Percentiles rank a stretch among this genome's conserved stretches.
phyloP scores from a whole-genome alignment of 805 yeast species.

The Nakazawaea ishiwadae region DNA sequence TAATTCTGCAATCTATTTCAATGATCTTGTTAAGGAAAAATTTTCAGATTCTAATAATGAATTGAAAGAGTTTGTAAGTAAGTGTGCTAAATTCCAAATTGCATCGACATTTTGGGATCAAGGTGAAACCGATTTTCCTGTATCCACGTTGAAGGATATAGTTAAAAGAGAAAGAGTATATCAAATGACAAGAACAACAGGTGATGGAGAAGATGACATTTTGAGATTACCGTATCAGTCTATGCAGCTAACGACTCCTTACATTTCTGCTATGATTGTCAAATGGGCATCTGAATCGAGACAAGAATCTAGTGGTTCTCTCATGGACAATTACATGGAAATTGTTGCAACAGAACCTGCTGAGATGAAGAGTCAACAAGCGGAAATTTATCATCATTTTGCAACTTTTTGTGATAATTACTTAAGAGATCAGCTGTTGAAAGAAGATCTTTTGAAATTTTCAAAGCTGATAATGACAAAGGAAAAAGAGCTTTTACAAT shows the following conservation, averaged over 20 bases:
- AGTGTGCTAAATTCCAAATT: constrained; percentile 37
- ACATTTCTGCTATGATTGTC: constrained; percentile 39
- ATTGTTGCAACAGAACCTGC: constrained; percentile 30
- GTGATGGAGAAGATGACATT: background rate
- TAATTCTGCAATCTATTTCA: constrained; percentile 42
- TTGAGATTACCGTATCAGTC: constrained; percentile 15
- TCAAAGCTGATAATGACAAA: constrained; percentile 37
- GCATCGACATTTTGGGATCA: constrained; percentile 66
- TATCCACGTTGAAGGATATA: constrained; percentile 43
- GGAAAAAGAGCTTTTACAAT: constrained; percentile 42
- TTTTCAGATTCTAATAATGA: constrained; percentile 12
- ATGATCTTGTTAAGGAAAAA: constrained; percentile 28
- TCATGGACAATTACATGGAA: constrained; percentile 53
- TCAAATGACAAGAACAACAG: constrained; percentile 3
- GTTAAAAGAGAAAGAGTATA: constrained; percentile 12
- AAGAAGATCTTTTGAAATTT: constrained; percentile 38
- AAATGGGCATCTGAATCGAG: constrained; percentile 72
- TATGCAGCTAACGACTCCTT: constrained; percentile 20
- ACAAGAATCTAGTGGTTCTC: constrained; percentile 56
- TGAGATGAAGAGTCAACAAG: constrained; percentile 24
- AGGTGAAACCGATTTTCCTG: constrained; percentile 51
- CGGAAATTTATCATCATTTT: constrained; percentile 49
- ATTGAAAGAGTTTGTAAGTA: constrained; percentile 13
- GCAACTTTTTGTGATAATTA: constrained; percentile 76
- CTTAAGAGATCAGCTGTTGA: constrained; percentile 37